phyloP scores from a whole-genome alignment of 2,329 filamentous ascomycete genomes.

The Trichocomaceae sp. region DNA sequence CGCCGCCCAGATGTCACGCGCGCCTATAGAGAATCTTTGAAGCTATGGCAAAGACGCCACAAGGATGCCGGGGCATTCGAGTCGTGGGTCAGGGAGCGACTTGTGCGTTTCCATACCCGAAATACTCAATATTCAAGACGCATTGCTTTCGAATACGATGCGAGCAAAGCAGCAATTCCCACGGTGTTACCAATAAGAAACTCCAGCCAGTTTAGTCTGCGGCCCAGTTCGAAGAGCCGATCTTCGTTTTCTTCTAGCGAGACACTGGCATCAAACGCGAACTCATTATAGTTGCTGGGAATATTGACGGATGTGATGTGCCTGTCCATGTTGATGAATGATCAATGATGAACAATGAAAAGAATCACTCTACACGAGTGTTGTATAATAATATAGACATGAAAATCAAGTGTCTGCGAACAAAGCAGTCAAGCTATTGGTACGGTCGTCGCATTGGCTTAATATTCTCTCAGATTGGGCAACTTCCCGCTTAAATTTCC shows the following conservation, averaged over 20 bases:
- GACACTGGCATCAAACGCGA: neutral
- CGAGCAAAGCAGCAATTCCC: constrained; percentile 28
- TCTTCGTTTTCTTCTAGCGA: neutral
- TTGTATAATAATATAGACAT: neutral
- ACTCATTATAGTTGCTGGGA: neutral
- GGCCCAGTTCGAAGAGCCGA: constrained; percentile 1
- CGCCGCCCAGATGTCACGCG: constrained; percentile 32
- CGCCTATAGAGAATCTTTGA: constrained; percentile 35
- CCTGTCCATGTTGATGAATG: neutral
- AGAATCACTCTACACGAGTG: neutral
- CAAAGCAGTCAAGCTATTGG: neutral
- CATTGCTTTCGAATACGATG: constrained; percentile 33
- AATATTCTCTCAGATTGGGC: no score
- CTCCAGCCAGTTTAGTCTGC: neutral
- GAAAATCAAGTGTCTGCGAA: neutral
- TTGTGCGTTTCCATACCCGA: constrained; percentile 31
- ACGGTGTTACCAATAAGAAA: constrained; percentile 9
- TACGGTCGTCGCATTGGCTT: no score
- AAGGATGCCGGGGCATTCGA: constrained; percentile 33
- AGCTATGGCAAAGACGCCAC: constrained; percentile 33
- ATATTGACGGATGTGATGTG: neutral
- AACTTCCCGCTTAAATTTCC: no score
- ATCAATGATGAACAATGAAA: neutral
- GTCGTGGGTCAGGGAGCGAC: constrained; percentile 33
- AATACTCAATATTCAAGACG: constrained; percentile 23